phyloP scores from a whole-genome alignment of 2,329 filamentous ascomycete species.

The Sarocladium oryzae region DNA sequence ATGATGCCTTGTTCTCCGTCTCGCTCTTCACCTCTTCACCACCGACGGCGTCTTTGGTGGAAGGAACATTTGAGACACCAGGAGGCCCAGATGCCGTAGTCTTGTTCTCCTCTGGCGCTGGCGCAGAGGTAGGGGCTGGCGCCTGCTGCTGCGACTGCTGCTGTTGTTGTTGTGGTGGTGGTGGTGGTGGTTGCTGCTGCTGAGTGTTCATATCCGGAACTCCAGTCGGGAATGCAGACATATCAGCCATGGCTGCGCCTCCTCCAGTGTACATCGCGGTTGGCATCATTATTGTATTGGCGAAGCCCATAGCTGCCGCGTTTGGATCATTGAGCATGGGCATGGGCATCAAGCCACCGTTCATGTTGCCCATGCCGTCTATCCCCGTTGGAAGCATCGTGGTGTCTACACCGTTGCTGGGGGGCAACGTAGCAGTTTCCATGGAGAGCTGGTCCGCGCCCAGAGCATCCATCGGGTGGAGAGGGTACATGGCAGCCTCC shows the following conservation, averaged over 20 bases:
- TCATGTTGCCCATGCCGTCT: conserved; percentile 13
- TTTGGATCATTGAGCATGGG: conserved; percentile 15
- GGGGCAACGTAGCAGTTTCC: not conserved
- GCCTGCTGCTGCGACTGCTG: no score
- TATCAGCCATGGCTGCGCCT: not conserved
- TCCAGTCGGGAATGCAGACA: not conserved
- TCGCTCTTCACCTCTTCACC: not conserved
- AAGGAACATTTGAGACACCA: not conserved
- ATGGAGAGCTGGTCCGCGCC: conserved; percentile 37
- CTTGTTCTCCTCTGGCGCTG: not conserved
- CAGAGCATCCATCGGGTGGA: conserved; percentile 62
- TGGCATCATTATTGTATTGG: conserved; percentile 6
- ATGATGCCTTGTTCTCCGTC: not conserved
- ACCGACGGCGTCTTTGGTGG: not conserved
- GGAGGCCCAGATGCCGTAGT: not conserved
- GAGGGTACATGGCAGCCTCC: conserved; percentile 70
- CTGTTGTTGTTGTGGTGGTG: not conserved
- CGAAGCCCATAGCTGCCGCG: not conserved
- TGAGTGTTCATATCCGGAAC: not conserved
- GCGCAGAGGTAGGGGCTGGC: not conserved
- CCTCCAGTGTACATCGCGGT: not conserved
- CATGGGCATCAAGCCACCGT: conserved; percentile 13
- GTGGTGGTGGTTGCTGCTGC: conserved; percentile 3
- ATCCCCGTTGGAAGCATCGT: conserved; percentile 14
- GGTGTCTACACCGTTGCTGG: conserved; percentile 13